phyloP scores from a whole-genome alignment of 192 early-diverging fungal genomes.

The Blastocladiella britannica region DNA sequence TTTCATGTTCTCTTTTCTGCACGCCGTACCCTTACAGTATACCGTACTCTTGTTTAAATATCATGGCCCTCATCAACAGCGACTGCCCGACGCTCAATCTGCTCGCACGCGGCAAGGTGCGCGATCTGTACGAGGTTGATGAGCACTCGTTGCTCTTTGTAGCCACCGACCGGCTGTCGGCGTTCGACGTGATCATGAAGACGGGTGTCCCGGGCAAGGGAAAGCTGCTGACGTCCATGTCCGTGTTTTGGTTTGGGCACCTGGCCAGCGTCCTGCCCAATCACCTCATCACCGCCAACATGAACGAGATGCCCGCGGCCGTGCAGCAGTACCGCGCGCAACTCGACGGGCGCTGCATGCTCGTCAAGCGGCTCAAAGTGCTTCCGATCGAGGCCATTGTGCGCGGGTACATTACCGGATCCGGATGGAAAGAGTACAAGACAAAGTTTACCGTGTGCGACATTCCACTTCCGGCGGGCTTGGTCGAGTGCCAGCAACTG shows the following conservation, averaged over 20 bases:
- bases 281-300: conserved; percentile 84
- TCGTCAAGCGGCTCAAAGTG: conserved; percentile 79
- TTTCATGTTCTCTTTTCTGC: too few relatives aligned
- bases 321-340: conserved; percentile 79
- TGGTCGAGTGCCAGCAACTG: conserved; percentile 72
- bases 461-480: conserved; percentile 53
- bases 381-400: conserved; percentile 96
- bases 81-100: conserved; percentile 84
- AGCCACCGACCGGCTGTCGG: conserved; percentile 90
- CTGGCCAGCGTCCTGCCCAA: conserved; percentile 78
- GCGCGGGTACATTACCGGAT: conserved; percentile 89
- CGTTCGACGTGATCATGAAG: conserved; percentile 97
- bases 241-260: conserved; percentile 80
- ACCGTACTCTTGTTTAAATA: too few relatives aligned
- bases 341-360: conserved; percentile 69
- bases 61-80: conserved; percentile 31
- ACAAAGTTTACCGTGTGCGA: conserved; percentile 82
- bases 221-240: conserved; percentile 88
- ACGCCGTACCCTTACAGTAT: too few relatives aligned
- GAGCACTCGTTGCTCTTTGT: conserved; percentile 76
- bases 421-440: conserved; percentile 89
- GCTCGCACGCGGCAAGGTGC: conserved; percentile 82
- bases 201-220: conserved; percentile 93
- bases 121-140: conserved; percentile 90
- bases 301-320: conserved; percentile 71